Evolutionary conservation across 2,329 filamentous ascomycete genomes (phyloP).

Genomic region (Colletotrichum somersetense): DNA sequence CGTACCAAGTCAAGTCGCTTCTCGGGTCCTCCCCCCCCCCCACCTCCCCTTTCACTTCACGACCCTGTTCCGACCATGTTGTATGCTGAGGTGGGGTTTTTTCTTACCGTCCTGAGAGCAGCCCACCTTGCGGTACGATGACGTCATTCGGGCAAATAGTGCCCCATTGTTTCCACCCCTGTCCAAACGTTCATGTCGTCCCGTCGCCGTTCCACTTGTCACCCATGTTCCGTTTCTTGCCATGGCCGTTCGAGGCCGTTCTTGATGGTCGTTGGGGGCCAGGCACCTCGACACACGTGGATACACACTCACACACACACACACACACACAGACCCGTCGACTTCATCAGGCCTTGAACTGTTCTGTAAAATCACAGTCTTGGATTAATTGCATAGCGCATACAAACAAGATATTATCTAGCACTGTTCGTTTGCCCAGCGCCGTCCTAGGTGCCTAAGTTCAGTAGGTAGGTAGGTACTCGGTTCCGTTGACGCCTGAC

Average conservation of each 20-base stretch:
- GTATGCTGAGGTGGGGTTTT: constrained; percentile 3
- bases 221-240: constrained; percentile 25
- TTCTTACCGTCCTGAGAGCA: constrained; percentile 5
- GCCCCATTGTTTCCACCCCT: constrained; percentile 22
- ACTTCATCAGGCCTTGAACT: background rate
- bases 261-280: background rate
- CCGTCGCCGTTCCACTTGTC: constrained; percentile 4
- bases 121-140: constrained; percentile 22
- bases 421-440: constrained; percentile 27
- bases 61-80: constrained; percentile 15
- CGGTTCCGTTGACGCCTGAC: constrained; percentile 18
- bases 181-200: constrained; percentile 19
- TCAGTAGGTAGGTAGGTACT: constrained; percentile 22
- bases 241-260: constrained; percentile 15
- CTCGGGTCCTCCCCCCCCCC: too few relatives aligned
- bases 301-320: background rate
- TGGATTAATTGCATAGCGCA: constrained; percentile 19
- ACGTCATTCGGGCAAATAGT: constrained; percentile 28
- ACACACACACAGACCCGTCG: too few relatives aligned
- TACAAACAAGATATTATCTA: constrained; percentile 40
- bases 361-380: background rate
- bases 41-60: background rate
- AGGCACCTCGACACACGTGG: background rate
- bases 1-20: background rate
- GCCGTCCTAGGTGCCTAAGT: constrained; percentile 21